A percentile compares a stretch with the other conserved stretches of the same genome.
These are phyloP conservation scores for Penicillium coffeae DNA, from an alignment of 495 filamentous ascomycete species.

Conservation along the genomic window DNA sequence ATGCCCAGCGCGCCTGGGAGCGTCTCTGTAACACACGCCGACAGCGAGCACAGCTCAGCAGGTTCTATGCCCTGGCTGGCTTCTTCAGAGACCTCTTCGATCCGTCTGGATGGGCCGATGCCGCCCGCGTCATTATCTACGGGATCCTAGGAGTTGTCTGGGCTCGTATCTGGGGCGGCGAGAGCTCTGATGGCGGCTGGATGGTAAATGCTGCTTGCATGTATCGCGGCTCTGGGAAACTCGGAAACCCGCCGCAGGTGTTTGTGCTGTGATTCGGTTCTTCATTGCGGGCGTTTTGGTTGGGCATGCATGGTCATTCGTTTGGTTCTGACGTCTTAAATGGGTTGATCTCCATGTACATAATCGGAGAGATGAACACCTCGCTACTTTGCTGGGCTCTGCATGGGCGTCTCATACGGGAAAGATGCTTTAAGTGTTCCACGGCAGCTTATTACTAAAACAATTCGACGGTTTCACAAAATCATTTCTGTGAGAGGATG, in stretches of 20 bases:
- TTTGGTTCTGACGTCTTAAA: too few species aligned
- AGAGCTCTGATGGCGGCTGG: constrained; percentile 48
- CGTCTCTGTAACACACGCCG: constrained; percentile 44
- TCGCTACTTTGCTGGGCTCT: too few species aligned
- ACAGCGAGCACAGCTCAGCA: constrained; percentile 20
- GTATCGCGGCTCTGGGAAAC: constrained; percentile 59
- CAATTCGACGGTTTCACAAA: too few species aligned
- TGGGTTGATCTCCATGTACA: too few species aligned
- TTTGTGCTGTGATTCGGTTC: constrained; percentile 33
- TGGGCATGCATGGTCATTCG: too few species aligned
- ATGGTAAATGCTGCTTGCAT: constrained; percentile 79
- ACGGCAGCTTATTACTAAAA: too few species aligned
- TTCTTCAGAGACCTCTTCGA: constrained; percentile 52
- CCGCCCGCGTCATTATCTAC: constrained; percentile 54
- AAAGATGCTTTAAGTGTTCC: too few species aligned
- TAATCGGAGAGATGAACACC: too few species aligned
- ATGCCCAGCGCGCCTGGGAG: constrained; percentile 70
- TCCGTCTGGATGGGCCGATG: constrained; percentile 57
- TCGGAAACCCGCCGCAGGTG: constrained; percentile 63
- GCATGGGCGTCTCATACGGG: too few species aligned
- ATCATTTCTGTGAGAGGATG: too few species aligned
- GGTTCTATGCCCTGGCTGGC: constrained; percentile 32
- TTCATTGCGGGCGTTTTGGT: too few species aligned
- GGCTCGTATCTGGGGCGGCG: constrained; percentile 66
- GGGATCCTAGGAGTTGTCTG: constrained; percentile 65